Evolutionary conservation across 129 eudicot species (phyloP).

Genomic region (Glebionis coronaria): DNA sequence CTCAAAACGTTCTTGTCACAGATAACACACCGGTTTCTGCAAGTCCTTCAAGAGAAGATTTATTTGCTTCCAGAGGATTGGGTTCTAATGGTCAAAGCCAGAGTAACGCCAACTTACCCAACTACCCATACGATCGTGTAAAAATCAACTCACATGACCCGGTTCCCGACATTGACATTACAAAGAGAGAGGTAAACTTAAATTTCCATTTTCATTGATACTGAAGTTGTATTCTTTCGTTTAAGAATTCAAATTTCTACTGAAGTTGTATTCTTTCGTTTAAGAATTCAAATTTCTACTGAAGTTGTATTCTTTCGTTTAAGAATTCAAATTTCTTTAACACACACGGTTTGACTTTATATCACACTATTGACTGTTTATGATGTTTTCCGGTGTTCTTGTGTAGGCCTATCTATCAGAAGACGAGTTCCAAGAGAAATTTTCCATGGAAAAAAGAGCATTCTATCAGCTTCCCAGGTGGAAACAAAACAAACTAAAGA

Average conservation of each 20-base stretch:
- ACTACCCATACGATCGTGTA: constrained; percentile 56
- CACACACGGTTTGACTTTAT: neutral
- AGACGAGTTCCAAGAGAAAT: constrained; percentile 61
- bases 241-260: no score
- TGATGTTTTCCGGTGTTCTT: constrained; percentile 20
- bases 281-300: no score
- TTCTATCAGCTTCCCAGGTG: constrained; percentile 73
- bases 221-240: neutral
- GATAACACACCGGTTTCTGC: constrained; percentile 26
- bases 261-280: no score
- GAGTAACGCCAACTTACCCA: constrained; percentile 4
- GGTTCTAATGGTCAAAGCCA: constrained; percentile 16
- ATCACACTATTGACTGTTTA: neutral
- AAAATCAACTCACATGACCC: constrained; percentile 52
- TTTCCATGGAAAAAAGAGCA: constrained; percentile 38
- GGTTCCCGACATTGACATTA: constrained; percentile 52
- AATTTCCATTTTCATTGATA: constrained; percentile 3
- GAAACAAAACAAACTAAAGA: constrained; percentile 71
- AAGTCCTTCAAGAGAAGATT: constrained; percentile 19
- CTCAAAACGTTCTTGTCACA: constrained; percentile 21
- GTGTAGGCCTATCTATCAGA: constrained; percentile 51
- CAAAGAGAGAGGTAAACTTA: constrained; percentile 62
- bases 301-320: no score
- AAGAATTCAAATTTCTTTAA: neutral
- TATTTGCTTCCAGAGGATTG: constrained; percentile 18